Percentiles rank a stretch among this genome's conserved stretches.
These are phyloP conservation scores for Pholiota microspora DNA, from an alignment of 768 basidiomycete genomes.

Conservation along the genomic window DNA sequence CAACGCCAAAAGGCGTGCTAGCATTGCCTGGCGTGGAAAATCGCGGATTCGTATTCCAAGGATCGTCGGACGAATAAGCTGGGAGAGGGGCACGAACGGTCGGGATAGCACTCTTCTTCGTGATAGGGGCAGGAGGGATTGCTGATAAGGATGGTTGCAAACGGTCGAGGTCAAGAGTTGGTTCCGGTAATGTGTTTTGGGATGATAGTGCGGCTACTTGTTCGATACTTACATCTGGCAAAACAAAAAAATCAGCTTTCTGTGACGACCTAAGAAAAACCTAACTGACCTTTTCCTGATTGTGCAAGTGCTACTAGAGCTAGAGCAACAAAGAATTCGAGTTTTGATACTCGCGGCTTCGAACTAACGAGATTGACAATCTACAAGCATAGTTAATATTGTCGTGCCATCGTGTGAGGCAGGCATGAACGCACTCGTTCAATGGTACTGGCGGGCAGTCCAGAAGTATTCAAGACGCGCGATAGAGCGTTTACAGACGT, in stretches of 20 bases:
- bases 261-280: not conserved
- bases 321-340: conserved; percentile 90
- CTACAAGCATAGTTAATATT: conserved; percentile 34
- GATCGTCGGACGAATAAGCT: conserved; percentile 63
- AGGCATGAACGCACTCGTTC: conserved; percentile 57
- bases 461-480: conserved; percentile 74
- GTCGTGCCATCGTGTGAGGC: not conserved
- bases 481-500: conserved; percentile 82
- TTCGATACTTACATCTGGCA: conserved; percentile 74
- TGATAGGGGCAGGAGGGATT: conserved; percentile 38
- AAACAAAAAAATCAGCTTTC: not conserved
- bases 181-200: conserved; percentile 77
- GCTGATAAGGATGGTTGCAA: conserved; percentile 54
- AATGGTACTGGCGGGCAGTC: conserved; percentile 76
- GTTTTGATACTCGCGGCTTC: conserved; percentile 74
- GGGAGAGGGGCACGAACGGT: conserved; percentile 44
- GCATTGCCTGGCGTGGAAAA: conserved; percentile 25
- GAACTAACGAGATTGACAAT: conserved; percentile 90
- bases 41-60: conserved; percentile 52
- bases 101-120: conserved; percentile 41
- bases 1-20: conserved; percentile 29
- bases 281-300: conserved; percentile 61
- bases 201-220: conserved; percentile 74
- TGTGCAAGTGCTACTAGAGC: conserved; percentile 88
- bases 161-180: conserved; percentile 60